Conservation (phyloP, 495 filamentous ascomycete species). For the Penicillium roqueforti region DNA sequence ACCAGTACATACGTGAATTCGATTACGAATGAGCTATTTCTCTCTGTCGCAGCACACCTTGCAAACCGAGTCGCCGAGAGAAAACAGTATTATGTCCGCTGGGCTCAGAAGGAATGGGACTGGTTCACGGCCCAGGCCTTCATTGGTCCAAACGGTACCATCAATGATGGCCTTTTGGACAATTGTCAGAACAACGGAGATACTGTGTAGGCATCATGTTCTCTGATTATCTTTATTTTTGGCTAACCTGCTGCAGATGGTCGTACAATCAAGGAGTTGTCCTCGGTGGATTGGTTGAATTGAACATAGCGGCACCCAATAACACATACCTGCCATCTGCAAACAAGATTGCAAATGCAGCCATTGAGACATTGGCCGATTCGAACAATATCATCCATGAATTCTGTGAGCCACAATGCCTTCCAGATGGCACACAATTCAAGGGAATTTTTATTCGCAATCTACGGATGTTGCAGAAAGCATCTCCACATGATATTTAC, state of each 20-base stretch:
- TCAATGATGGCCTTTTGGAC: constrained; percentile 66
- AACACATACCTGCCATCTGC: constrained; percentile 51
- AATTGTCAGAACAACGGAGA: constrained; percentile 62
- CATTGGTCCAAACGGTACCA: constrained; percentile 59
- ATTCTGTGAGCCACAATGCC: constrained; percentile 59
- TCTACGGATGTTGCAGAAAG: constrained; percentile 53
- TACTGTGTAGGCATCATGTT: constrained; percentile 34
- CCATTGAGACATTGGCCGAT: constrained; percentile 52
- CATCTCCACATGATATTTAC: constrained; percentile 47
- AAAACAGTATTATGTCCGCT: constrained; percentile 51
- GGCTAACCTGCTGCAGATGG: constrained; percentile 36
- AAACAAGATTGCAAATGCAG: constrained; percentile 60
- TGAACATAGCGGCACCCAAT: constrained; percentile 53
- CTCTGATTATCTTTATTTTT: neutral
- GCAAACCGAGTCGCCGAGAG: constrained; percentile 56
- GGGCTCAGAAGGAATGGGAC: constrained; percentile 56
- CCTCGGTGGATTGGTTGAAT: constrained; percentile 66
- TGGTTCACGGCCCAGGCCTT: constrained; percentile 67
- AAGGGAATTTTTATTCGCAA: constrained; percentile 79
- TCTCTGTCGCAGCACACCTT: constrained; percentile 66
- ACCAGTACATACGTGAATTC: constrained; percentile 58
- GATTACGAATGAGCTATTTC: constrained; percentile 73
- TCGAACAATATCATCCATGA: constrained; percentile 57
- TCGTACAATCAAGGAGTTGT: constrained; percentile 82
- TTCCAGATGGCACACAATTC: constrained; percentile 63